Conservation (phyloP, 352 stramenopile species). For the Pythium utonaiense region DNA sequence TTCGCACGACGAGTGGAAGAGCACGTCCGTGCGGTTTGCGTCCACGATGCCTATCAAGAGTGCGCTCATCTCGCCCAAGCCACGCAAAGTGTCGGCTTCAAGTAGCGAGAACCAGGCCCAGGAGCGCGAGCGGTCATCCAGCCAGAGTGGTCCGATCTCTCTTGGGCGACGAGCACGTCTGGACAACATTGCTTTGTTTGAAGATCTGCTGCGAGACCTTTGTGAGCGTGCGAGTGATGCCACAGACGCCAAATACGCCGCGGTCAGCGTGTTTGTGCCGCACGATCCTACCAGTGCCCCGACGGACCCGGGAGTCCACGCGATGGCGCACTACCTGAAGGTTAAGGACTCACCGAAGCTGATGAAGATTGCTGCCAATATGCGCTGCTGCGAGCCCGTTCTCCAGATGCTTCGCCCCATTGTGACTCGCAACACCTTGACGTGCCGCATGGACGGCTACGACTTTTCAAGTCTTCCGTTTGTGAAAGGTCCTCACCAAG, state of each 20-base stretch:
- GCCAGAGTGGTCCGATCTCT: conserved; percentile 5
- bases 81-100: conserved; percentile 4
- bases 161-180: conserved; percentile 31
- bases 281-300: background rate
- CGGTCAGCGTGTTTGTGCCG: conserved; percentile 47
- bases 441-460: conserved; percentile 27
- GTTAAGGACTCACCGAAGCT: conserved; percentile 41
- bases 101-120: conserved; percentile 30
- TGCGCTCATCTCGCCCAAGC: background rate
- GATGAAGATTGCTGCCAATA: conserved; percentile 47
- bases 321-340: conserved; percentile 51
- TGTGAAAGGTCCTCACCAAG: conserved; percentile 62
- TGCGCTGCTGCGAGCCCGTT: conserved; percentile 69
- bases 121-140: conserved; percentile 3
- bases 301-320: background rate
- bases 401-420: conserved; percentile 40
- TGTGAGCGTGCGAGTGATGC: conserved; percentile 44
- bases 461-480: conserved; percentile 62
- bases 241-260: conserved; percentile 49
- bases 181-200: conserved; percentile 31
- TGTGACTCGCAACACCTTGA: conserved; percentile 45
- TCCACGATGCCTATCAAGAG: background rate
- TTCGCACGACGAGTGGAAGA: conserved; percentile 6
- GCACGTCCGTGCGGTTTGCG: background rate
- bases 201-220: conserved; percentile 54